Evolutionary conservation across 805 yeast species (phyloP).

Genomic region (Starmerella stellata): DNA sequence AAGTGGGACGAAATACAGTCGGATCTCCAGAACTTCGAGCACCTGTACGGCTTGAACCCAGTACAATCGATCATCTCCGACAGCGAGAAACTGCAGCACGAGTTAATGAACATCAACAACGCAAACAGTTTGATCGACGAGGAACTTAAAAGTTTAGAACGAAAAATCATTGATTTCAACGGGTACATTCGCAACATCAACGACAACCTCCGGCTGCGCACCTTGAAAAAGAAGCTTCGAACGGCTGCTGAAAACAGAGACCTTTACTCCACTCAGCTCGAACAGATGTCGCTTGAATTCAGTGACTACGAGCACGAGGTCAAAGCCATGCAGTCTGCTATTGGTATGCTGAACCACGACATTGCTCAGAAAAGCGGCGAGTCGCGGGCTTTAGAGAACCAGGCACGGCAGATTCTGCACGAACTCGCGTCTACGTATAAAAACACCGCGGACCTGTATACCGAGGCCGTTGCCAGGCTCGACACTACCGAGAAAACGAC

Average conservation of each 20-base stretch:
- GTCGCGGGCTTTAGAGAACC: constrained; percentile 62
- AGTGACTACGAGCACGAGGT: constrained; percentile 45
- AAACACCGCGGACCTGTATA: constrained; percentile 44
- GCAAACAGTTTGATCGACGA: neutral
- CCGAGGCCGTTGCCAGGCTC: constrained; percentile 52
- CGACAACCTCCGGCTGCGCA: constrained; percentile 44
- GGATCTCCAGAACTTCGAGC: constrained; percentile 7
- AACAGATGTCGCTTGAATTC: constrained; percentile 38
- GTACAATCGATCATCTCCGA: neutral
- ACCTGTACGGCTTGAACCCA: constrained; percentile 4
- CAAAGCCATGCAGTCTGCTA: constrained; percentile 30
- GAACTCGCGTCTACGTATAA: constrained; percentile 58
- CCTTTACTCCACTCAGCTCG: constrained; percentile 24
- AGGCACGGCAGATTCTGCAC: constrained; percentile 33
- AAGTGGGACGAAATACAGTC: constrained; percentile 5
- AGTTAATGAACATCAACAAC: neutral
- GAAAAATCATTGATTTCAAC: constrained; percentile 27
- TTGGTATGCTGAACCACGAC: constrained; percentile 39
- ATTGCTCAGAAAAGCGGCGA: constrained; percentile 75
- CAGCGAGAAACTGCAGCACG: neutral
- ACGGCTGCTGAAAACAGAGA: constrained; percentile 27
- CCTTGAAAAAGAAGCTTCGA: constrained; percentile 17
- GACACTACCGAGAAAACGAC: constrained; percentile 61
- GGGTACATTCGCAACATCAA: constrained; percentile 44
- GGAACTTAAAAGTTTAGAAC: constrained; percentile 1